These are phyloP conservation scores for Trichoderma endophyticum DNA, from an alignment of 2,329 filamentous ascomycete genomes.

Conservation along the genomic window DNA sequence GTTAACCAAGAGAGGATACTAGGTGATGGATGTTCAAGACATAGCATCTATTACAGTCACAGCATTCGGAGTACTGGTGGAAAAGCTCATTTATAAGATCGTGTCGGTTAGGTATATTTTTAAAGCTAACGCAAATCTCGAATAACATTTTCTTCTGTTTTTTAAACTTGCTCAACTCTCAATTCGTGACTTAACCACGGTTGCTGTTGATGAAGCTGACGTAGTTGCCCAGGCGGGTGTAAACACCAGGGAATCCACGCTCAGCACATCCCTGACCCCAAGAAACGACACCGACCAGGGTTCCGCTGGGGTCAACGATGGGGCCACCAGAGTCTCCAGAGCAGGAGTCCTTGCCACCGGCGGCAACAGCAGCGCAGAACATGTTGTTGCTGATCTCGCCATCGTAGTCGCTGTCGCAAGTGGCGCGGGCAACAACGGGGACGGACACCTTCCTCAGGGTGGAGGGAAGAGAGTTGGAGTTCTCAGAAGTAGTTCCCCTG, in stretches of 20 bases:
- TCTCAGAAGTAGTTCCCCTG: background rate
- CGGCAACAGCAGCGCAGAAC: background rate
- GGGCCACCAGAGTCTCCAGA: background rate
- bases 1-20: too few relatives aligned
- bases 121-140: background rate
- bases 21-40: too few relatives aligned
- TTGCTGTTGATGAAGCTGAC: background rate
- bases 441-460: background rate
- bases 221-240: background rate
- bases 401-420: background rate
- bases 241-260: background rate
- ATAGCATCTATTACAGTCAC: too few relatives aligned
- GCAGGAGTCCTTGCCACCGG: background rate
- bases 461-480: background rate
- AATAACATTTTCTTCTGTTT: background rate
- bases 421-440: background rate
- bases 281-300: background rate
- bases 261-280: background rate
- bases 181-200: background rate
- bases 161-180: background rate
- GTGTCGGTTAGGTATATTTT: too few relatives aligned
- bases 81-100: too few relatives aligned
- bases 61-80: too few relatives aligned
- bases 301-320: background rate
- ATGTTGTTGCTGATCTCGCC: background rate